phyloP scores from a whole-genome alignment of 2,329 filamentous ascomycete genomes.

The Trichoderma hamatum region DNA sequence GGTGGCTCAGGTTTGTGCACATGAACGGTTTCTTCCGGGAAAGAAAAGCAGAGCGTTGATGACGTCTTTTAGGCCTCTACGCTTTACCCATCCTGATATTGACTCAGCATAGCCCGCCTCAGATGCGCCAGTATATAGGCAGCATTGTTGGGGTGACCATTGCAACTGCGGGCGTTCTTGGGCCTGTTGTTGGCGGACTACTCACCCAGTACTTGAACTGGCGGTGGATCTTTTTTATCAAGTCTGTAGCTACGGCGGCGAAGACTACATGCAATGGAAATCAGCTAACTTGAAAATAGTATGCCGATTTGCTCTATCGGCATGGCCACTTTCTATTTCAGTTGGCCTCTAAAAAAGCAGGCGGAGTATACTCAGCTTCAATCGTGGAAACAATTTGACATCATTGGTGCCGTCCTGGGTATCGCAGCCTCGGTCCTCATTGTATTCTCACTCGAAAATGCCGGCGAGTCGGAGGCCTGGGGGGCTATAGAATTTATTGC shows the following conservation, averaged over 20 bases:
- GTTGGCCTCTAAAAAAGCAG: slow-evolving; percentile 53
- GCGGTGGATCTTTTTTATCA: slow-evolving; percentile 64
- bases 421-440: slow-evolving; percentile 57
- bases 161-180: slow-evolving; percentile 52
- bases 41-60: not conserved
- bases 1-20: slow-evolving; percentile 51
- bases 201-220: slow-evolving; percentile 54
- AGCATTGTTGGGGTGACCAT: slow-evolving; percentile 54
- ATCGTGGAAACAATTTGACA: slow-evolving; percentile 56
- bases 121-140: slow-evolving; percentile 48
- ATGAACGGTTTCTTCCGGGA: not conserved
- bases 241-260: slow-evolving; percentile 44
- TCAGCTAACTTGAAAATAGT: slow-evolving; percentile 38
- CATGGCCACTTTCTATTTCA: slow-evolving; percentile 49
- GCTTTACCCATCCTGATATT: slow-evolving; percentile 60
- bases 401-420: slow-evolving; percentile 56
- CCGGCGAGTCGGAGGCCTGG: slow-evolving; percentile 49
- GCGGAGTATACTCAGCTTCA: slow-evolving; percentile 44
- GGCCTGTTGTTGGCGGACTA: slow-evolving; percentile 55
- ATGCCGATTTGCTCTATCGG: slow-evolving; percentile 55
- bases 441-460: slow-evolving; percentile 61
- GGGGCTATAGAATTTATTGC: slow-evolving; percentile 41
- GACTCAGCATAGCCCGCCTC: slow-evolving; percentile 51
- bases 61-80: slow-evolving; percentile 48
- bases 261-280: not conserved